Conservation (phyloP, 2,329 filamentous ascomycete genomes). For the Orbilia quercus region DNA sequence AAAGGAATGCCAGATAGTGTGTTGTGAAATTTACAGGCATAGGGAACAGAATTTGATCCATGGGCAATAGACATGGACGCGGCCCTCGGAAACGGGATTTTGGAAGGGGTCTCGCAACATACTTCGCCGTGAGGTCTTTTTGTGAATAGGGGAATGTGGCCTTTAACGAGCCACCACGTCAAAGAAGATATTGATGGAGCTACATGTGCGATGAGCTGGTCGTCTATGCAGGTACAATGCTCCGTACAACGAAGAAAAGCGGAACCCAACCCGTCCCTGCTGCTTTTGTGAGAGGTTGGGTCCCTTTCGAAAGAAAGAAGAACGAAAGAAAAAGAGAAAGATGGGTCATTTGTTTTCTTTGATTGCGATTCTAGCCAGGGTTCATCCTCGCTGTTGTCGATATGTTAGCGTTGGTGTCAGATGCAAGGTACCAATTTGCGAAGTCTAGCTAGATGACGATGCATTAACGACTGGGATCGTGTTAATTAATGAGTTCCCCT, state of each 20-base stretch:
- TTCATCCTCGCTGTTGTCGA: constrained; percentile 9
- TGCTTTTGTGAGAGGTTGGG: not conserved
- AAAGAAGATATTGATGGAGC: constrained; percentile 10
- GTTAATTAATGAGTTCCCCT: not conserved
- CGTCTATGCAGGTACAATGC: constrained; percentile 50
- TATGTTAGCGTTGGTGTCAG: constrained; percentile 25
- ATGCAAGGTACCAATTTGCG: constrained; percentile 53
- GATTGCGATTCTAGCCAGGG: not conserved
- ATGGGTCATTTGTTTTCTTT: constrained; percentile 1
- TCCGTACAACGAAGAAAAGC: constrained; percentile 20
- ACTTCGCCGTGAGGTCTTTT: not conserved
- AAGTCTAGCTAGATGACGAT: constrained; percentile 23
- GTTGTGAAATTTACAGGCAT: constrained; percentile 17
- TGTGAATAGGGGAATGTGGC: constrained; percentile 17
- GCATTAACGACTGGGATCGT: not conserved
- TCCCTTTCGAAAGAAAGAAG: not conserved
- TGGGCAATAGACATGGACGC: constrained; percentile 7
- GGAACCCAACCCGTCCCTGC: constrained; percentile 7
- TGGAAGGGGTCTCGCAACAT: not conserved
- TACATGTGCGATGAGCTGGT: constrained; percentile 55
- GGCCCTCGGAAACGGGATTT: constrained; percentile 1
- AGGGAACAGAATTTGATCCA: constrained; percentile 26
- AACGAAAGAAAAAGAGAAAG: too few species aligned
- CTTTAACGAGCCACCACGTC: constrained; percentile 52
- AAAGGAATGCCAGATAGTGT: constrained; percentile 23